phyloP scores from a whole-genome alignment of 441 rosid species.

The Manihot esculenta region DNA sequence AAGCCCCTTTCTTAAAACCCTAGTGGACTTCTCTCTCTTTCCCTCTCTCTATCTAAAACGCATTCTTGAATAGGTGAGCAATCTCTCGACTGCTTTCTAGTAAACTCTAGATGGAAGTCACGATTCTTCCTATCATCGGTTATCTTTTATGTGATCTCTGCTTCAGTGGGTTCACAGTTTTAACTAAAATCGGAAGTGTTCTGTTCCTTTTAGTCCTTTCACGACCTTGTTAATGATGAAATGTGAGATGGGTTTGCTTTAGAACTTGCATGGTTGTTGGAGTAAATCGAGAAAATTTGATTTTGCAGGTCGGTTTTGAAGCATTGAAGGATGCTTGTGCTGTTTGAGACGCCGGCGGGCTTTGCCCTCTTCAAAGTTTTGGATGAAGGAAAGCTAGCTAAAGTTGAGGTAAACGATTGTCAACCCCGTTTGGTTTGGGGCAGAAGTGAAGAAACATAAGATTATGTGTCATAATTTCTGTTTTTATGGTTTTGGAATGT shows the following conservation, averaged over 20 bases:
- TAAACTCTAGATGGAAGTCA: too few species aligned
- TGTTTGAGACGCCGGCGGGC: conserved; percentile 86
- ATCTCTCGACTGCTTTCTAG: background rate
- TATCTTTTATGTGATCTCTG: background rate
- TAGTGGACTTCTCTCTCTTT: background rate
- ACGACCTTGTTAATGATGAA: background rate
- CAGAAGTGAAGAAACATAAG: background rate
- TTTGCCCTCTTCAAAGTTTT: conserved; percentile 84
- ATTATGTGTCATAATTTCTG: background rate
- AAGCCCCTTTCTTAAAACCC: conserved; percentile 12
- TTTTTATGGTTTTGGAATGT: background rate
- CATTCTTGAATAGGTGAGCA: background rate
- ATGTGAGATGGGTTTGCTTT: background rate
- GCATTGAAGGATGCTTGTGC: conserved; percentile 51
- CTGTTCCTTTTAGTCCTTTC: background rate
- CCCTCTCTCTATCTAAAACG: background rate
- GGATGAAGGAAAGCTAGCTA: conserved; percentile 80
- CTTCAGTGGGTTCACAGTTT: background rate
- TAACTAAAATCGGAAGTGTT: background rate
- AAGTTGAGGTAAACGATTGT: conserved; percentile 60
- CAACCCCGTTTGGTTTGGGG: background rate
- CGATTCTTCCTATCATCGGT: background rate
- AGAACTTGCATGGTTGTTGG: too few species aligned
- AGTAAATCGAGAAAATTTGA: background rate
- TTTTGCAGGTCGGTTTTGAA: conserved; percentile 7